Percentiles rank a stretch among this genome's conserved stretches.
phyloP scores from a whole-genome alignment of 140 eudicot species.

The Anethum foeniculum region DNA sequence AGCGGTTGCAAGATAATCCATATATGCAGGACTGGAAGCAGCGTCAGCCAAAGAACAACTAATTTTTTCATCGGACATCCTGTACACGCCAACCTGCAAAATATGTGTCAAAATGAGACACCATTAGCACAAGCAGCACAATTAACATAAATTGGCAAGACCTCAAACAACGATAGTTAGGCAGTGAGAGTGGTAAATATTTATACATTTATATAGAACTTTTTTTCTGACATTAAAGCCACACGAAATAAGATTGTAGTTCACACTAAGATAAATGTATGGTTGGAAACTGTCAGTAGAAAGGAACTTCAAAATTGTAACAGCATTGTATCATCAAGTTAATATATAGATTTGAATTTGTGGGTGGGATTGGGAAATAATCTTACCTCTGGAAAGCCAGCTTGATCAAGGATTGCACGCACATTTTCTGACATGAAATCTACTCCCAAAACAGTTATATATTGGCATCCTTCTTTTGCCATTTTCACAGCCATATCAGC shows the following conservation, averaged over 20 bases:
- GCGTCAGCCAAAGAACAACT: constrained; percentile 97
- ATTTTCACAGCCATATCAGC: constrained; percentile 93
- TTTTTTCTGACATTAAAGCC: neutral
- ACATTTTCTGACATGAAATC: constrained; percentile 98
- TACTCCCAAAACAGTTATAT: constrained; percentile 81
- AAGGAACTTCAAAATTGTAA: neutral
- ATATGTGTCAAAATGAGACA: neutral
- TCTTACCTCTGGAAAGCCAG: constrained; percentile 73
- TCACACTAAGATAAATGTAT: neutral
- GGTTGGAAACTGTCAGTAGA: neutral
- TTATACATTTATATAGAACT: neutral
- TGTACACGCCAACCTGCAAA: constrained; percentile 85
- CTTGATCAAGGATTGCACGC: constrained; percentile 96
- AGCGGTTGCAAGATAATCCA: constrained; percentile 68
- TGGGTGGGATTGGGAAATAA: neutral
- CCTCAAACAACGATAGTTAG: neutral
- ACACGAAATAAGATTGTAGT: neutral
- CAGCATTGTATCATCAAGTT: neutral
- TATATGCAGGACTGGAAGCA: constrained; percentile 85
- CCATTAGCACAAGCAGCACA: neutral
- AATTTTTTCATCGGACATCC: constrained; percentile 91
- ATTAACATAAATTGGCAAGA: neutral
- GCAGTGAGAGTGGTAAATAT: neutral
- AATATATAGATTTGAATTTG: neutral
- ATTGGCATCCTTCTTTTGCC: constrained; percentile 92